These are phyloP conservation scores for Rusavskia elegans DNA, from an alignment of 495 filamentous ascomycete species.

Conservation along the genomic window DNA sequence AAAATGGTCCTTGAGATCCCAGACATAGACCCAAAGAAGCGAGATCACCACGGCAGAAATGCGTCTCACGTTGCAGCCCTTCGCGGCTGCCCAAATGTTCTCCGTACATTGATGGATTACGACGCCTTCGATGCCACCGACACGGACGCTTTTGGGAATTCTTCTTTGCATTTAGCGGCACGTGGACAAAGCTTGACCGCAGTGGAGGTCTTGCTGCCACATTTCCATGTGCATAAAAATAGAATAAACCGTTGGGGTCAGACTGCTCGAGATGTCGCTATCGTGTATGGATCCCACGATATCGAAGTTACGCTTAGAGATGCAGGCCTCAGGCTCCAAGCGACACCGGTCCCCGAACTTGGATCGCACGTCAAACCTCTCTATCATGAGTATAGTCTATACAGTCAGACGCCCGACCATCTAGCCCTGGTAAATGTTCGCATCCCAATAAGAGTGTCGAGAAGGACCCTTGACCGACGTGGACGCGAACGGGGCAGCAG, in stretches of 20 bases:
- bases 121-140: neutral
- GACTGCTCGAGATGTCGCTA: neutral
- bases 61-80: neutral
- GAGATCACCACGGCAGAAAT: constrained; percentile 1
- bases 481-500: neutral
- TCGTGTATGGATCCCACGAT: neutral
- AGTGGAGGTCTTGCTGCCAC: neutral
- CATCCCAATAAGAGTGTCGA: neutral
- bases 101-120: neutral
- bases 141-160: neutral
- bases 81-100: neutral
- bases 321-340: neutral
- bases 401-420: neutral
- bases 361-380: neutral
- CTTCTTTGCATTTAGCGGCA: neutral
- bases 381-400: neutral
- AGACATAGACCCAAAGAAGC: neutral
- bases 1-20: neutral
- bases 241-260: neutral
- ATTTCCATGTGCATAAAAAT: neutral
- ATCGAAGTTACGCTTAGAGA: neutral
- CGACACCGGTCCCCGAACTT: neutral
- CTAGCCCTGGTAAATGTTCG: neutral
- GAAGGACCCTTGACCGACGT: neutral
- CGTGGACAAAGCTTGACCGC: neutral